Evolutionary conservation across 2,329 filamentous ascomycete genomes (phyloP), one percentile per base, ranked within the genome.

Genomic region (Diplocarpon rosae): DNA sequence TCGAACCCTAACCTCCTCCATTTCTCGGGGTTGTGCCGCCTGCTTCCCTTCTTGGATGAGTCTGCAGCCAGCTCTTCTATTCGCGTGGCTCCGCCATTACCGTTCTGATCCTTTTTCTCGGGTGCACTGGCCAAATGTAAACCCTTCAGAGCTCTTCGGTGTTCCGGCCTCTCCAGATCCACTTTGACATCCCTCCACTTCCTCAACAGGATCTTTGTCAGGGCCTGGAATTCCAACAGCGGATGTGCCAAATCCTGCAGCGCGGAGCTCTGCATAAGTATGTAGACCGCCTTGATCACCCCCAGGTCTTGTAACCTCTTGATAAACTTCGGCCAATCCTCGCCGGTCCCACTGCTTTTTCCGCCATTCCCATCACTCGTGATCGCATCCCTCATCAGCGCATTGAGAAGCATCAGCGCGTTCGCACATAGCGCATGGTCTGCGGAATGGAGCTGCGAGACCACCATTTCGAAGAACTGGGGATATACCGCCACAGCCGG

Each of bases 361-460:
- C 59, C 55, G 36, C 56, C 48, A 47, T 81, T 75, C 35, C 71
- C 71, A 42, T 90, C 85, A 57, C 76, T 80, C 24, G 84, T 83
- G 41, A 96, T 80, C 5, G 88, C 85, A 63, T 98, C 92, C 42
- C 92, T 77, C 69, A 96, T 94, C 37, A 98, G 71, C 0, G 90
- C 87, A 62, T 98, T 98, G 64, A 98, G 86, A 46, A 98, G 71
- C 71, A 95, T 92, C 43, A 98, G 72, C 1, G 92, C 86, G 66
- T 95, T 96, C 52, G 88, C 90, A 66, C 92, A 96, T 27, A 98
- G 74, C 3, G 89, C 85, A 66, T 98, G 92, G 63, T 98, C 92
- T 37, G 89, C 90, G 14, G 88, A 94, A 48, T 89, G 87, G 47
- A 98, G 73, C 62, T 94, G 84, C 59, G 83, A 84, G 52, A 98